Evolutionary conservation across 495 filamentous ascomycete species (phyloP).

Genomic region (Penicillium coprophilum): DNA sequence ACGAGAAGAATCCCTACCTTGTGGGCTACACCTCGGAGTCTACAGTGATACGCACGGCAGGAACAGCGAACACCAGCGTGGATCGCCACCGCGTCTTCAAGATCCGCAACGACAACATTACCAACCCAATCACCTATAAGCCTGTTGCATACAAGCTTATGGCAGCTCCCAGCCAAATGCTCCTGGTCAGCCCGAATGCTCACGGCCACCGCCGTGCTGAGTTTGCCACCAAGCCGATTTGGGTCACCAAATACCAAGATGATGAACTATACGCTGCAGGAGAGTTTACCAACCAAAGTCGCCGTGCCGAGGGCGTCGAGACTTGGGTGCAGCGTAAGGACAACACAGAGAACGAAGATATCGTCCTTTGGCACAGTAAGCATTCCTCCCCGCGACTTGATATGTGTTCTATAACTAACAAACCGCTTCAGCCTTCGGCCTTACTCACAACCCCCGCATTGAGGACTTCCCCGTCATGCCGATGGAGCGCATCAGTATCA

Average conservation of each 20-base stretch:
- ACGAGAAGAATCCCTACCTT: slow-evolving; percentile 74
- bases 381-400: background rate
- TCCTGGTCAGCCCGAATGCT: slow-evolving; percentile 67
- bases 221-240: slow-evolving; percentile 80
- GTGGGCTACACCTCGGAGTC: slow-evolving; percentile 70
- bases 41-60: slow-evolving; percentile 58
- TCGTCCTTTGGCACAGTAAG: slow-evolving; percentile 59
- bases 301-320: slow-evolving; percentile 59
- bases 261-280: slow-evolving; percentile 80
- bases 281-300: slow-evolving; percentile 82
- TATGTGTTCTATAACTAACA: slow-evolving; percentile 4
- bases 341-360: slow-evolving; percentile 49
- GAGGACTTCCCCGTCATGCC: slow-evolving; percentile 70
- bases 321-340: slow-evolving; percentile 54
- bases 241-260: slow-evolving; percentile 75
- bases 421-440: slow-evolving; percentile 49
- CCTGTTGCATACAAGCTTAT: slow-evolving; percentile 79
- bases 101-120: slow-evolving; percentile 67
- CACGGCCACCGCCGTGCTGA: slow-evolving; percentile 74
- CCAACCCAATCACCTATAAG: slow-evolving; percentile 71
- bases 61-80: slow-evolving; percentile 63
- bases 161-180: slow-evolving; percentile 72
- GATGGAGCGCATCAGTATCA: slow-evolving; percentile 59
- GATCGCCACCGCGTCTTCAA: slow-evolving; percentile 71
- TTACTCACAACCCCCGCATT: slow-evolving; percentile 59